Evolutionary conservation across 1,284 basidiomycete species (phyloP).

Genomic region (Cutaneotrichosporon mucoides): DNA sequence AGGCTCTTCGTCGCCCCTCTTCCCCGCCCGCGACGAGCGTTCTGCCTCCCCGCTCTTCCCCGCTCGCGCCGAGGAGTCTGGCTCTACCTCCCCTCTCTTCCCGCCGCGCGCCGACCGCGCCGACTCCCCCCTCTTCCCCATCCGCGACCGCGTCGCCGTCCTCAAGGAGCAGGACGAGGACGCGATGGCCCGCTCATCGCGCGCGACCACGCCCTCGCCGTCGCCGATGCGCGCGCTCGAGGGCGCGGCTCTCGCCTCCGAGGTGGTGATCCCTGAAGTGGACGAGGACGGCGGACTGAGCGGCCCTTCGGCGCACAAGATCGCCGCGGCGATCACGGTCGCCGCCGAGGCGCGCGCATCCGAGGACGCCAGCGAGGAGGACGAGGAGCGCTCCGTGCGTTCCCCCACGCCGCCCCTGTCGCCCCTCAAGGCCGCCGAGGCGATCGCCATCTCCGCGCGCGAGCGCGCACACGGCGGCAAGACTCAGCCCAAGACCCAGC

Average conservation of each 20-base stretch:
- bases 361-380: not conserved
- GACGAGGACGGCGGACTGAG: too few species aligned
- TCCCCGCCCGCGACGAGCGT: slow-evolving; percentile 12
- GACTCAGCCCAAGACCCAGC: not conserved
- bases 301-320: not conserved
- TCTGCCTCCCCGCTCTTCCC: slow-evolving; percentile 21
- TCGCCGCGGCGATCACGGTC: not conserved
- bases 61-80: slow-evolving; percentile 1
- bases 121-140: not conserved
- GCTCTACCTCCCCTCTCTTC: slow-evolving; percentile 21
- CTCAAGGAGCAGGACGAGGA: slow-evolving; percentile 1
- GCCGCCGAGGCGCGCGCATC: not conserved
- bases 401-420: not conserved
- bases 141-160: slow-evolving; percentile 1
- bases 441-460: not conserved
- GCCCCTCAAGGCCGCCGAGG: not conserved
- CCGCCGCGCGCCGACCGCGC: slow-evolving; percentile 7
- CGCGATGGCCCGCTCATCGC: slow-evolving; percentile 1
- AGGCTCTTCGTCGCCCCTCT: slow-evolving; percentile 18
- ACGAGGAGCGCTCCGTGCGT: not conserved
- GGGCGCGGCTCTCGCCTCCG: not conserved
- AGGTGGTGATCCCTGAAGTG: too few species aligned
- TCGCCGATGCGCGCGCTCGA: slow-evolving; percentile 6
- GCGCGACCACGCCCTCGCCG: slow-evolving; percentile 6
- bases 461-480: not conserved